Evolutionary conservation across 371 early-diverging fungal genomes (phyloP).

Genomic region (Mucor irregularis): DNA sequence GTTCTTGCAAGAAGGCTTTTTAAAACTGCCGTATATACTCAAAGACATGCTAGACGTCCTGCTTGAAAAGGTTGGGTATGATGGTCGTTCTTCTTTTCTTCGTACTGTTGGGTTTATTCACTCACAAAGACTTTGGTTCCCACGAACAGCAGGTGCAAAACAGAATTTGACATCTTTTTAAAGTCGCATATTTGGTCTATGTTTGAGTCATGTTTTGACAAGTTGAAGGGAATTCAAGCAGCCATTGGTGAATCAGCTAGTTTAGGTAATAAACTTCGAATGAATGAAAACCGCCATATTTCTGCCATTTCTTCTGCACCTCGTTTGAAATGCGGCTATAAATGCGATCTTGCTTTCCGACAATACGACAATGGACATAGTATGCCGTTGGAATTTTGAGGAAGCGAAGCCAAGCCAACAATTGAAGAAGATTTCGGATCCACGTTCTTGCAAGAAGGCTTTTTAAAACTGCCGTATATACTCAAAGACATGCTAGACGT

Average conservation of each 20-base stretch:
- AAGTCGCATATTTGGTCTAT: constrained; percentile 19
- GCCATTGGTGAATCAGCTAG: background rate
- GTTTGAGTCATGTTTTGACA: constrained; percentile 8
- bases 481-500: constrained; percentile 10
- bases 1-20: constrained; percentile 13
- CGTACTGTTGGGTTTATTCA: constrained; percentile 10
- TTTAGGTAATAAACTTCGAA: background rate
- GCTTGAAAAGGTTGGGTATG: background rate
- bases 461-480: constrained; percentile 5
- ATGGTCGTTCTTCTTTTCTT: background rate
- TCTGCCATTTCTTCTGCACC: too few relatives aligned
- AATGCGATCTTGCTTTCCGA: constrained; percentile 7
- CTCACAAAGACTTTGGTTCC: too few relatives aligned
- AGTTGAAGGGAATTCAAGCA: background rate
- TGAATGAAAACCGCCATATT: too few relatives aligned
- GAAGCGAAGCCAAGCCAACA: constrained; percentile 7
- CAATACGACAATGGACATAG: constrained; percentile 5
- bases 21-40: constrained; percentile 2
- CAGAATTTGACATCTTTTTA: too few relatives aligned
- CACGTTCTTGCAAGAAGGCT: constrained; percentile 11
- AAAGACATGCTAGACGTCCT: constrained; percentile 13
- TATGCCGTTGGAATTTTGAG: constrained; percentile 13
- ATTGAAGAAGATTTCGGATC: constrained; percentile 5
- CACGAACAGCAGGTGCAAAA: too few relatives aligned
- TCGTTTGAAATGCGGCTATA: background rate